Percentiles rank a stretch among this genome's conserved stretches.
Conservation (phyloP, 2,329 filamentous ascomycete species). For the Cadophora sp. region DNA sequence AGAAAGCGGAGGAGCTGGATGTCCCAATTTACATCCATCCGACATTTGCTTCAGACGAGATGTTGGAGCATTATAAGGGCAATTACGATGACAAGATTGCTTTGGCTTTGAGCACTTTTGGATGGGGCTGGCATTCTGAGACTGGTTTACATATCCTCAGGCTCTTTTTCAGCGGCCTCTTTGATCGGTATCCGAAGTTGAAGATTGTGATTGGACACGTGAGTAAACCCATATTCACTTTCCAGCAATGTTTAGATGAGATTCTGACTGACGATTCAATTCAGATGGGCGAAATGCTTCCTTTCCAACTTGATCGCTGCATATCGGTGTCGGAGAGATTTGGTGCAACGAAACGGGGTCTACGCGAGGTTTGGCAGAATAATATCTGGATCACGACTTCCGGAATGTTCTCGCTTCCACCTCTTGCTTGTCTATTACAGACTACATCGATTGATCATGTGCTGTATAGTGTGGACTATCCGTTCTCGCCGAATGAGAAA, state of each 20-base stretch:
- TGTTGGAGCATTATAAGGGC: slow-evolving; percentile 41
- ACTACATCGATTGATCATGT: slow-evolving; percentile 57
- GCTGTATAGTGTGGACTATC: slow-evolving; percentile 64
- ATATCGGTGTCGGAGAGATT: slow-evolving; percentile 40
- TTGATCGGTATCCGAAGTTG: slow-evolving; percentile 59
- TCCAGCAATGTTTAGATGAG: background rate
- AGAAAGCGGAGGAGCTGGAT: slow-evolving; percentile 47
- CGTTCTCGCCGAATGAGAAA: slow-evolving; percentile 57
- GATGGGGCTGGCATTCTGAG: slow-evolving; percentile 58
- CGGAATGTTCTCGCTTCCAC: slow-evolving; percentile 57
- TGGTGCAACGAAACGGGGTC: slow-evolving; percentile 43
- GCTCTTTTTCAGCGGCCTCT: slow-evolving; percentile 59
- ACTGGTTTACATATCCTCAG: slow-evolving; percentile 55
- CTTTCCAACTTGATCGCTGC: slow-evolving; percentile 59
- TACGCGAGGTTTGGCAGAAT: slow-evolving; percentile 58
- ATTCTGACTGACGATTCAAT: background rate
- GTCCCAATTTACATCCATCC: slow-evolving; percentile 54
- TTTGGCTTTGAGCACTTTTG: slow-evolving; percentile 48
- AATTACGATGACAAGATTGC: slow-evolving; percentile 43
- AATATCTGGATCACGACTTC: slow-evolving; percentile 65
- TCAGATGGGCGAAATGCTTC: slow-evolving; percentile 57
- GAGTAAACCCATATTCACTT: background rate
- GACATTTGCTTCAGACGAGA: slow-evolving; percentile 44
- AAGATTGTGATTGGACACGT: slow-evolving; percentile 60
- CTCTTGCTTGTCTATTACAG: slow-evolving; percentile 52